phyloP scores from a whole-genome alignment of 441 rosid genomes.

The Biscutella laevigata region DNA sequence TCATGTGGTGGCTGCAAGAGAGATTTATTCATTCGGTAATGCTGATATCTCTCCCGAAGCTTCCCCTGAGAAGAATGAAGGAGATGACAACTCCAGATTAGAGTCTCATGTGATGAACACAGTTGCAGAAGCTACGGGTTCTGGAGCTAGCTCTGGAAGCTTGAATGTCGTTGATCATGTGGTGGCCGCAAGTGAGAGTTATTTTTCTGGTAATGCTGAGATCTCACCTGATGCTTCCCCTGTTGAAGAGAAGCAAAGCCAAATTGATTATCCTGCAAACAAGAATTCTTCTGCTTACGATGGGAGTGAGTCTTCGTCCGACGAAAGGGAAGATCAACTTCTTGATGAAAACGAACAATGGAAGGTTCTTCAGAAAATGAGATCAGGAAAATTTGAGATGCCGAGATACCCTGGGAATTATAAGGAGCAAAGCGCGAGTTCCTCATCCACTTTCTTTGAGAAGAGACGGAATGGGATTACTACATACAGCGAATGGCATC shows the following conservation, averaged over 20 bases:
- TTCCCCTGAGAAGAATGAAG: slow-evolving; percentile 26
- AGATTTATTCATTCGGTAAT: slow-evolving; percentile 22
- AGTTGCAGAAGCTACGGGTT: slow-evolving; percentile 24
- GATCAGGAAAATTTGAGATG: slow-evolving; percentile 25
- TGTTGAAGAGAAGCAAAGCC: slow-evolving; percentile 33
- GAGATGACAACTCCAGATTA: slow-evolving; percentile 20
- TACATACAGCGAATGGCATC: slow-evolving; percentile 28
- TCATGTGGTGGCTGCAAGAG: slow-evolving; percentile 13
- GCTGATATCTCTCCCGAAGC: slow-evolving; percentile 28
- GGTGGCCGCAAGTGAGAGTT: slow-evolving; percentile 16
- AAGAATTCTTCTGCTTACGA: slow-evolving; percentile 57
- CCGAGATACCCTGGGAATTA: slow-evolving; percentile 22
- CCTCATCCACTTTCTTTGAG: slow-evolving; percentile 29
- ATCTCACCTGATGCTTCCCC: slow-evolving; percentile 32
- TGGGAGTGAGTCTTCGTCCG: slow-evolving; percentile 60
- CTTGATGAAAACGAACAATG: slow-evolving; percentile 27
- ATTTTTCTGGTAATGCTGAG: slow-evolving; percentile 24
- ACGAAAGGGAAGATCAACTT: slow-evolving; percentile 44
- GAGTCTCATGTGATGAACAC: slow-evolving; percentile 18
- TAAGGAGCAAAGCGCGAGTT: slow-evolving; percentile 24
- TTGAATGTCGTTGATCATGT: slow-evolving; percentile 18
- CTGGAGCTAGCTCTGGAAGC: slow-evolving; percentile 26
- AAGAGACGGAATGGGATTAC: slow-evolving; percentile 22
- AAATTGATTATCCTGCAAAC: slow-evolving; percentile 20
- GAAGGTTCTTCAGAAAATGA: slow-evolving; percentile 30